These are phyloP conservation scores for Abrus precatorius DNA, from an alignment of 306 rosid species.

Conservation along the genomic window DNA sequence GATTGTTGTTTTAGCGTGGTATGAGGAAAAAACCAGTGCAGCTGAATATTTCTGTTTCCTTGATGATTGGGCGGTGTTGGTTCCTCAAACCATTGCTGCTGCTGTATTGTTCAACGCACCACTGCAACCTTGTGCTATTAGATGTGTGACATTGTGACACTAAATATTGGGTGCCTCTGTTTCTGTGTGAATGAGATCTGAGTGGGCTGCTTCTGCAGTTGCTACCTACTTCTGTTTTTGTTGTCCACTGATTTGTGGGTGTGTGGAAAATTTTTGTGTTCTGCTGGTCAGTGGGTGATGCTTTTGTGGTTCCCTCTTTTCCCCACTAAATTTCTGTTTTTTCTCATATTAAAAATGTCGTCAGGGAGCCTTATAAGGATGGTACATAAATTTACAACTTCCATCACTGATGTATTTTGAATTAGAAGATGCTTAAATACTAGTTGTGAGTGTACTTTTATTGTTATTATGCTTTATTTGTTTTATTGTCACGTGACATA, in stretches of 20 bases:
- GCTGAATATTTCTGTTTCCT: no score
- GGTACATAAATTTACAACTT: no score
- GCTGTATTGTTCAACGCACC: no score
- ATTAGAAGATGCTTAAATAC: no score
- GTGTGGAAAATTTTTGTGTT: background rate
- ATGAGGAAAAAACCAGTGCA: no score
- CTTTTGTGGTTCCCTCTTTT: background rate
- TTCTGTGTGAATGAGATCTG: background rate
- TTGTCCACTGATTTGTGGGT: no score
- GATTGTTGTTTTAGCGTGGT: no score
- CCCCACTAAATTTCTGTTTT: background rate
- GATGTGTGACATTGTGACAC: background rate
- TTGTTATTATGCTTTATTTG: background rate
- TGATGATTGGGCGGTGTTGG: no score
- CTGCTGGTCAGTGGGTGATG: background rate
- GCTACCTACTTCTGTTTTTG: background rate
- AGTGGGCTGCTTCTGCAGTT: background rate
- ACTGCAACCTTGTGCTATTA: no score
- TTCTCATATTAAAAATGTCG: background rate
- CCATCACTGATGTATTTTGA: no score
- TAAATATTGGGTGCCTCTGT: background rate
- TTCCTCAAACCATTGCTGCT: no score
- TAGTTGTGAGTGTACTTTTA: background rate
- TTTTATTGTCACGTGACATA: background rate
- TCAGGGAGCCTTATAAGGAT: no score